Base-by-base conservation (phyloP, 2,329 filamentous ascomycete species). In the Paecilomyces dactylethromorphus region DNA sequence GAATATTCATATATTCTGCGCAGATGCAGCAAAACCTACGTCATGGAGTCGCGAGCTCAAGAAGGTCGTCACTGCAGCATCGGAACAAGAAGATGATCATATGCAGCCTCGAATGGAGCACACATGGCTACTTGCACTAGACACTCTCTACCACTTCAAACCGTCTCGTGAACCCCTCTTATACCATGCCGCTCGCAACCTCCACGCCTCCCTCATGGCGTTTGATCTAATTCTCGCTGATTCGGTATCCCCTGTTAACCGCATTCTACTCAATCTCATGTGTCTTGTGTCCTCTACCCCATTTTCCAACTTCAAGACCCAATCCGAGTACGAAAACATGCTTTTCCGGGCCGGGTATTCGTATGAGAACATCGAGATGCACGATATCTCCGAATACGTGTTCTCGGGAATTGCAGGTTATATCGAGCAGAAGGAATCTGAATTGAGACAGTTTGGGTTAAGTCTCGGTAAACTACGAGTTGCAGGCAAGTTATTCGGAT, bases 121-220 rank as follows among this genome's bases (percentile, higher is more conserved):
- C 55, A 64, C 67, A n/a, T 84, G 82, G 81, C 70, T 85, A 0
- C 72, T 85, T 1, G 83, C 79, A 0, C 73, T 85, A 0, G 83
- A 85, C 64, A 81, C 81, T 2, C 66, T 84, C 4, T 85, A 86
- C 57, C 82, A 85, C 65, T 85, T 85, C 64, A 73, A 71, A 0
- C 83, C 82, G 0, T 84, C 82, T 0, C 72, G 83, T 13, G 73
- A 69, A 57, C 76, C 78, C 0, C 64, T 84, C 2, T 74, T 85
- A 13, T 58, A 69, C 7, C 72, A 79, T 51, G 75, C 80, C 0
- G 68, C 72, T 3, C 65, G 62, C 2, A 68, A 68, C 0, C 71
- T 85, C 0, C 63, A 73, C 3, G 82, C 82, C 1, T 78, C 79
- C 0, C 68, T 82, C 56, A 82, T 84, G 78, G 81, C 79, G 0